Conservation (phyloP, 768 basidiomycete genomes). For the Hygrophorus russula region DNA sequence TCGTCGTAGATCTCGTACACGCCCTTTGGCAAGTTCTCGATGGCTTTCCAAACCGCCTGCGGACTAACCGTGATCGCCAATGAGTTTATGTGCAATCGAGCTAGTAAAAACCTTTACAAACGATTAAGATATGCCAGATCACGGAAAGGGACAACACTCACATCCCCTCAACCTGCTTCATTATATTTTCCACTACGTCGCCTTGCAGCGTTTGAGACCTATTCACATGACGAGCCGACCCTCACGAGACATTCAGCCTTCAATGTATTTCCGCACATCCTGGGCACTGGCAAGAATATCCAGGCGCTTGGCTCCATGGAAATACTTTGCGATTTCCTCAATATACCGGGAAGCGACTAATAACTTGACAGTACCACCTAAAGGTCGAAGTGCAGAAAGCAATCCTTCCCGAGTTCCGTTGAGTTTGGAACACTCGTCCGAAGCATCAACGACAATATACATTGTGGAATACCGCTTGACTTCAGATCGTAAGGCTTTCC, state of each 20-base stretch:
- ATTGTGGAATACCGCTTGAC: background rate
- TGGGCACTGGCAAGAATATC: slow-evolving; percentile 1
- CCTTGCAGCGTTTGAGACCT: background rate
- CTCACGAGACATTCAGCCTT: background rate
- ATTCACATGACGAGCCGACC: background rate
- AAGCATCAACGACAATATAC: slow-evolving; percentile 2
- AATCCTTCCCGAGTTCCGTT: background rate
- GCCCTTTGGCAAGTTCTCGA: slow-evolving; percentile 2
- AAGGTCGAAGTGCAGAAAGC: background rate
- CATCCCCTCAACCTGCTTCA: background rate
- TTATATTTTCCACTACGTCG: background rate
- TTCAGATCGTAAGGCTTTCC: background rate
- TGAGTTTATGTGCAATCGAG: slow-evolving; percentile 5
- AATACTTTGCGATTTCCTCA: background rate
- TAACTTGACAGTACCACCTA: background rate
- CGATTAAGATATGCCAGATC: background rate
- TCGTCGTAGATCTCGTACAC: slow-evolving; percentile 2
- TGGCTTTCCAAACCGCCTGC: background rate
- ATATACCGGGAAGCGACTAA: slow-evolving; percentile 2
- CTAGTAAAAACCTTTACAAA: slow-evolving; percentile 7
- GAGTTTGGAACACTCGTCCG: background rate
- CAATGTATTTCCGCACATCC: slow-evolving; percentile 3
- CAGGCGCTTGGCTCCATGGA: background rate
- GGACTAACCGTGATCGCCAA: background rate
- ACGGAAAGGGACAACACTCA: background rate